Base-by-base conservation (phyloP, 208 protist genomes). In the Wallacemonas rigidus region DNA sequence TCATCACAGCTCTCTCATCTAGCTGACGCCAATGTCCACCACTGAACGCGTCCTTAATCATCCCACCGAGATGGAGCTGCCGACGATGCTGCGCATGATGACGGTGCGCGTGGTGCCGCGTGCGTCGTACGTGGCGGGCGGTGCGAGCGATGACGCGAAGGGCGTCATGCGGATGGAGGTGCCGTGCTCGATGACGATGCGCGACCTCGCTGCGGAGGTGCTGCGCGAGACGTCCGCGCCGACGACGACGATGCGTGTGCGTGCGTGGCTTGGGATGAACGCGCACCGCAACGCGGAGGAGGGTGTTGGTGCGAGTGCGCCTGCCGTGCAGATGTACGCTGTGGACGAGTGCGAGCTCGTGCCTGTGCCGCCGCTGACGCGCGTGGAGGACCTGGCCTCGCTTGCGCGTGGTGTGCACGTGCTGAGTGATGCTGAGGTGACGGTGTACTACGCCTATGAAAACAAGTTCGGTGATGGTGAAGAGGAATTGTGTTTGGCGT, bases 241-340 rank as follows among this genome's bases (percentile, higher is more conserved):
- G 9, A 69, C 50, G 39, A 48, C 36, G 5, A 41, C 51, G 64
- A 54, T 44, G 64, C 64, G 51, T 39, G 51, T 69, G 64, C 64
- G 50, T 57, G 44, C 2, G 44, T 58, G 44, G 51, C 40, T 55
- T 57, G 50, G 64, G 15, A 41, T 69, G 45, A 54, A 41, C 26
- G 64, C 64, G 17, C 15, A 8, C 14, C 26, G 48, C 35, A 54
- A 36, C 15, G 64, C 12, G 9, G 64, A 55, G 6, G 64, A 7
- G 26, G n/a, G 12, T 7, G 5, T 26, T 26, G 26, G 48, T 45
- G 64, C 64, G 45, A 7, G 51, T 44, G 64, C 36, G 45, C 3
- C 36, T 58, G 64, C 64, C 39, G 50, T 69, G 64, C 64, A 69
- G 11, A 39, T 69, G 64, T 69, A 69, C 64, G 64, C 57, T 39